These are phyloP conservation scores for Plantago lanceolata DNA, from an alignment of 305 asterid genomes.

Conservation along the genomic window DNA sequence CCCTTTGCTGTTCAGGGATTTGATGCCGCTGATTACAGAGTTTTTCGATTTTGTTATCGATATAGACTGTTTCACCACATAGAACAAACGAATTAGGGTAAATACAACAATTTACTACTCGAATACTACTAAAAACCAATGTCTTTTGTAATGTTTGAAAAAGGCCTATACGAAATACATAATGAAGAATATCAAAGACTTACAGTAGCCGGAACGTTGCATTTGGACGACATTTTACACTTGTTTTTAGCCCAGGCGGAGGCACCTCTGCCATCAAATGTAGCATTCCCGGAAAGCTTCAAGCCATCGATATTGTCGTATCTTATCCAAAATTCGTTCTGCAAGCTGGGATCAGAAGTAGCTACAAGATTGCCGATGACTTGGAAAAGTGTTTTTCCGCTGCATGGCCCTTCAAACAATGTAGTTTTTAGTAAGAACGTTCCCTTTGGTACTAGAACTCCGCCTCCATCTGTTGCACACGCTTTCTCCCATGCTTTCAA, in stretches of 20 bases:
- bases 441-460: conserved; percentile 21
- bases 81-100: too few relatives aligned
- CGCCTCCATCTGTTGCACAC: conserved; percentile 19
- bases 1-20: conserved; percentile 30
- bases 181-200: conserved; percentile 4
- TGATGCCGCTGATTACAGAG: conserved; percentile 1
- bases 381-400: not conserved
- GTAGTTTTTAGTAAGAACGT: conserved; percentile 6
- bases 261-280: conserved; percentile 28
- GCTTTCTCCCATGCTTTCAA: conserved; percentile 23
- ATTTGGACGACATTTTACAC: not conserved
- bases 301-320: conserved; percentile 16
- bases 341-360: not conserved
- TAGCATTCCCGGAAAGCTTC: conserved; percentile 18
- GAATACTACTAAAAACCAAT: too few relatives aligned
- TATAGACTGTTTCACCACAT: conserved; percentile 19
- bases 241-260: conserved; percentile 17
- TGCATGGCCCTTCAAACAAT: conserved; percentile 19
- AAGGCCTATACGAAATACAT: too few relatives aligned
- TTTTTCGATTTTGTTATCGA: conserved; percentile 7
- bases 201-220: conserved; percentile 9
- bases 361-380: conserved; percentile 24
- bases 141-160: too few relatives aligned
- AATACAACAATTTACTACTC: too few relatives aligned
- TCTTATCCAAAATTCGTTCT: conserved; percentile 18